phyloP scores from a whole-genome alignment of 192 early-diverging fungal species.

The Entomortierella beljakovae region DNA sequence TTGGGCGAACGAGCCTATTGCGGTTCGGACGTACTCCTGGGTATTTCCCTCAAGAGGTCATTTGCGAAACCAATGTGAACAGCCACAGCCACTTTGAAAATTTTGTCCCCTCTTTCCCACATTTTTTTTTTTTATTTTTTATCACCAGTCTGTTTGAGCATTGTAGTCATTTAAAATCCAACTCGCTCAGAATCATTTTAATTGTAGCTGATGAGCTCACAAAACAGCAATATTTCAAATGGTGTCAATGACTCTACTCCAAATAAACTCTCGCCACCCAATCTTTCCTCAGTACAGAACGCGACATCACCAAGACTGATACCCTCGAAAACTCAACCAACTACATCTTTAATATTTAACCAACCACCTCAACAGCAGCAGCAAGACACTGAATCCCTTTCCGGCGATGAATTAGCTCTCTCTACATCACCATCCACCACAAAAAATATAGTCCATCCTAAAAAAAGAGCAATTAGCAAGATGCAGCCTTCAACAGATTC shows the following conservation, averaged over 20 bases:
- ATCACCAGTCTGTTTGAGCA: too few relatives aligned
- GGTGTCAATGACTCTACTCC: constrained; percentile 6
- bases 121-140: too few relatives aligned
- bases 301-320: constrained; percentile 49
- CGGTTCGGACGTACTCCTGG: too few relatives aligned
- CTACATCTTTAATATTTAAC: constrained; percentile 39
- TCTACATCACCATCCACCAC: constrained; percentile 16
- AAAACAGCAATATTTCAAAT: neutral
- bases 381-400: constrained; percentile 31
- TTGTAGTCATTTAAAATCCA: too few relatives aligned
- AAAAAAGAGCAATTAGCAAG: neutral
- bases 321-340: constrained; percentile 42
- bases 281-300: constrained; percentile 24
- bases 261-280: neutral
- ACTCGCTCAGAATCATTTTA: too few relatives aligned
- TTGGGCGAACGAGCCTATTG: too few relatives aligned
- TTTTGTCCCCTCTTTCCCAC: too few relatives aligned
- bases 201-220: neutral
- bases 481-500: neutral
- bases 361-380: constrained; percentile 24
- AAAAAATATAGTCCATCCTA: constrained; percentile 2
- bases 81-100: too few relatives aligned
- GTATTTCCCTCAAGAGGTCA: too few relatives aligned
- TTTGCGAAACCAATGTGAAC: too few relatives aligned
- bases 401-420: constrained; percentile 45